A percentile compares a stretch with the other conserved stretches of the same genome.
Evolutionary conservation across 2,329 filamentous ascomycete species (phyloP).

Genomic region (Fusarium bactridioides): DNA sequence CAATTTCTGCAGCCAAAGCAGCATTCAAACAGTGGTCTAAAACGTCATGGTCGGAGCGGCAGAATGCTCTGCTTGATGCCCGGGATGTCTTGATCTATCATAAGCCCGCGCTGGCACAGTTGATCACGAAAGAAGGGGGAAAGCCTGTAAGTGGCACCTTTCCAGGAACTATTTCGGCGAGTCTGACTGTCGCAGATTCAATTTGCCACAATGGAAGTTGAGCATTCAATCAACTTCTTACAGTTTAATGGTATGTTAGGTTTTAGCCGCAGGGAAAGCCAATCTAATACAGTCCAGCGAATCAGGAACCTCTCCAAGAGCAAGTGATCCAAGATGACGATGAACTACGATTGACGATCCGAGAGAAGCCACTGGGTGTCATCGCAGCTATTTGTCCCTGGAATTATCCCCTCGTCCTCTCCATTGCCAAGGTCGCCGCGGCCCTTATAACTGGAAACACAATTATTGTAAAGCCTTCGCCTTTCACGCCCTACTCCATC

Average conservation of each 20-base stretch:
- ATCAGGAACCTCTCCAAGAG: not conserved
- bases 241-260: not conserved
- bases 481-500: slow-evolving; percentile 63
- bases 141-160: not conserved
- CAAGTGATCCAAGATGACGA: not conserved
- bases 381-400: slow-evolving; percentile 59
- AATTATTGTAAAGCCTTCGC: slow-evolving; percentile 64
- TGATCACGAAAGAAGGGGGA: not conserved
- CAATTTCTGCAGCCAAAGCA: not conserved
- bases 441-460: slow-evolving; percentile 63
- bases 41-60: not conserved
- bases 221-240: not conserved
- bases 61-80: not conserved
- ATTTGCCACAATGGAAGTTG: not conserved
- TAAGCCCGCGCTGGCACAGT: not conserved
- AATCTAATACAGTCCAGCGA: not conserved
- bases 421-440: slow-evolving; percentile 61
- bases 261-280: fast-evolving
- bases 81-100: not conserved
- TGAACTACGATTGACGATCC: not conserved
- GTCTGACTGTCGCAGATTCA: not conserved
- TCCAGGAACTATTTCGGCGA: fast-evolving
- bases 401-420: slow-evolving; percentile 63
- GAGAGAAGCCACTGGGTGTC: slow-evolving; percentile 49
- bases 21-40: not conserved